Base-by-base conservation (phyloP, 495 filamentous ascomycete species). In the Filosporella fistucella region DNA sequence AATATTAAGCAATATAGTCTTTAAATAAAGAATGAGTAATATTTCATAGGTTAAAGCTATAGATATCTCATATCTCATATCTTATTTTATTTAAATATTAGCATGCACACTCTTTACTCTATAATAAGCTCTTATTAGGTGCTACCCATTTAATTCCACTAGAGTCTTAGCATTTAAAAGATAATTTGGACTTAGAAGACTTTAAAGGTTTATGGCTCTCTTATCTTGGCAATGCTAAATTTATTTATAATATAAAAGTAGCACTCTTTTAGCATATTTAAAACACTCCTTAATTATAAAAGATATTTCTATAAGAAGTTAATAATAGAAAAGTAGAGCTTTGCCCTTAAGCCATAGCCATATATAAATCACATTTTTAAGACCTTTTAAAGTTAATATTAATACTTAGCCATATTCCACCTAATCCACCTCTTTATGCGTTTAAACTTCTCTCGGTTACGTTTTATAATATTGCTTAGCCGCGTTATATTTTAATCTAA, bases 151-250 rank as follows among this genome's bases (percentile, higher is more conserved):
- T 48, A 14, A 40, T 40, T 16, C 35, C 17, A 21, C 40, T 46
- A n/a, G 42, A 47, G 22, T 45, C n/a, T 2, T 52, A 23, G 28
- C 20, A 36, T 33, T 43, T 46, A 12, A 46, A 42, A 36, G 42
- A 52, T 16, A 16, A 52, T 22, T 25, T 52, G 14, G 42, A 52
- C 22, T 17, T 52, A 40, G 42, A 47, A 24, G 26, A 47, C 34
- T 45, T 47, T 41, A 26, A 24, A 40, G 18, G 43, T 43, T 52
- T 24, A 17, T 52, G 42, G 42, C 49, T 52, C 40, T 38, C 29
- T 24, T 16, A 52, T 18, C 21, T 33, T 7, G 29, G 32, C 14
- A 52, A 52, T 25, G 1, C 33, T 13, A 25, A 38, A 18, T 35
- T 38, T 17, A 6, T 47, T 30, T 8, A 30, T 30, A 23, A 17